A percentile compares a stretch with the other conserved stretches of the same genome.
phyloP scores from a whole-genome alignment of 345 rosid species.

The Pistacia integerrima region DNA sequence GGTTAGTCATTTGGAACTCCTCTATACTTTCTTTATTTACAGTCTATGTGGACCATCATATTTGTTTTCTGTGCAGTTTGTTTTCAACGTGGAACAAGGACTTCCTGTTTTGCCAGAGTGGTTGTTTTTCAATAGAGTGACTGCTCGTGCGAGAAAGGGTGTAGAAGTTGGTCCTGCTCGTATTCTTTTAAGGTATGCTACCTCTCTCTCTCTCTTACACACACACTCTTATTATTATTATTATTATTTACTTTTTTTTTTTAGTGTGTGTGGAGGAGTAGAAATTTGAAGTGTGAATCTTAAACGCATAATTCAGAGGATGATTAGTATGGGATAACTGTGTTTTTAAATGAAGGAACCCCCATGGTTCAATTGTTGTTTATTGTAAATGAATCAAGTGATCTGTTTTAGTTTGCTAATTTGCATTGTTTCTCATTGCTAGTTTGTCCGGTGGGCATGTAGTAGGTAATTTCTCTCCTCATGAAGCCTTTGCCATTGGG shows the following conservation, averaged over 20 bases:
- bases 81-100: slow-evolving; percentile 89
- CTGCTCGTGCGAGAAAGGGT: slow-evolving; percentile 81
- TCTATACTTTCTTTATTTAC: slow-evolving; percentile 7
- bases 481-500: slow-evolving; percentile 92
- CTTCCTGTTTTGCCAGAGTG: slow-evolving; percentile 85
- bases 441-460: slow-evolving; percentile 91
- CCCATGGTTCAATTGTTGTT: slow-evolving; percentile 9
- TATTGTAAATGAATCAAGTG: not conserved
- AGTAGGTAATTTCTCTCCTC: slow-evolving; percentile 87
- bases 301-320: slow-evolving; percentile 7
- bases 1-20: slow-evolving; percentile 52
- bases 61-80: slow-evolving; percentile 57
- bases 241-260: not conserved
- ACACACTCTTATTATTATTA: too few relatives aligned
- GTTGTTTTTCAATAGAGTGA: slow-evolving; percentile 86
- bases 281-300: not conserved
- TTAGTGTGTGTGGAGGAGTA: not conserved
- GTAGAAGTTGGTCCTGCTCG: slow-evolving; percentile 76
- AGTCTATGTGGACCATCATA: slow-evolving; percentile 17
- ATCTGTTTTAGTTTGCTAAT: slow-evolving; percentile 24
- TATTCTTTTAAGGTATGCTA: slow-evolving; percentile 63
- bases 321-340: not conserved
- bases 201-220: not conserved
- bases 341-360: not conserved
- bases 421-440: slow-evolving; percentile 24